phyloP scores from a whole-genome alignment of 805 yeast species.

The Cephaloascus albidus region DNA sequence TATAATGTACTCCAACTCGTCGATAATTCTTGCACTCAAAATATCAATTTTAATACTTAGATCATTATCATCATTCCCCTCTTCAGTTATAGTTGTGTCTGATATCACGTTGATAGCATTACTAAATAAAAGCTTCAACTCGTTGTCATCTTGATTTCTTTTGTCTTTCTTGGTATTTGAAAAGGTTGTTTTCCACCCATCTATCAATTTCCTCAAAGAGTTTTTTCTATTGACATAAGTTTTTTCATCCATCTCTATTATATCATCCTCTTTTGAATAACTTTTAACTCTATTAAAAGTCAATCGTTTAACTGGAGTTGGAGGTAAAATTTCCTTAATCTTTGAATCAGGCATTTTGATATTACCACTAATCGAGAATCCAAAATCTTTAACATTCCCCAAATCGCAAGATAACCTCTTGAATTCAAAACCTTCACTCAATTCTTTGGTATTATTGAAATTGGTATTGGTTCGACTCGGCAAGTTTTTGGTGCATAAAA shows the following conservation, averaged over 20 bases:
- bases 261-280: neutral
- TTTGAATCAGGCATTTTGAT: slow-evolving; percentile 42
- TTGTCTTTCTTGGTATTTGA: slow-evolving; percentile 6
- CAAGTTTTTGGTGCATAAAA: slow-evolving; percentile 1
- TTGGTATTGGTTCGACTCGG: neutral
- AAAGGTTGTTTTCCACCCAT: slow-evolving; percentile 30
- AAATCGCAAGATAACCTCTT: neutral
- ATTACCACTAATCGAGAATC: slow-evolving; percentile 41
- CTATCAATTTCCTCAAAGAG: slow-evolving; percentile 26
- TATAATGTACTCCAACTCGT: slow-evolving; percentile 52
- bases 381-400: slow-evolving; percentile 8
- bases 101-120: slow-evolving; percentile 9
- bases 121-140: slow-evolving; percentile 9
- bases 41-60: slow-evolving; percentile 41
- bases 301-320: slow-evolving; percentile 61
- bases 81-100: slow-evolving; percentile 3
- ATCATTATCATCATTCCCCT: slow-evolving; percentile 7
- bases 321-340: slow-evolving; percentile 41
- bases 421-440: neutral
- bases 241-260: neutral
- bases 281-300: slow-evolving; percentile 15
- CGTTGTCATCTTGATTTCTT: slow-evolving; percentile 6
- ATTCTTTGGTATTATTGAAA: neutral
- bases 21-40: slow-evolving; percentile 61
- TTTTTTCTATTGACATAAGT: slow-evolving; percentile 14